Evolutionary conservation across 805 yeast genomes (phyloP).

Genomic region (Barnettozyma californica): DNA sequence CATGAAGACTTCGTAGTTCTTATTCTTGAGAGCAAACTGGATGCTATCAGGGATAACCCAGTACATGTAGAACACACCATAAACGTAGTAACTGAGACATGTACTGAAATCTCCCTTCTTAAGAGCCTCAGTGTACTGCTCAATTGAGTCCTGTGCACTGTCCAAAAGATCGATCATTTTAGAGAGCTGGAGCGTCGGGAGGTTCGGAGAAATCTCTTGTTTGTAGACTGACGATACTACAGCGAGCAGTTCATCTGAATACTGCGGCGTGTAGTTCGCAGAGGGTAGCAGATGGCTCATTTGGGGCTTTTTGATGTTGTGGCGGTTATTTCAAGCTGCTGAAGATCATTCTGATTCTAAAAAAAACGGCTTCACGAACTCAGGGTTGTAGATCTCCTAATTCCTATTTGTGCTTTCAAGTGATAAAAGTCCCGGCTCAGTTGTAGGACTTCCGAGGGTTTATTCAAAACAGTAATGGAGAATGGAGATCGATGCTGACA

Average conservation of each 20-base stretch:
- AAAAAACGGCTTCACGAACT: neutral
- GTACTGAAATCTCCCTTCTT: slow-evolving; percentile 19
- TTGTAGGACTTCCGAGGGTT: neutral
- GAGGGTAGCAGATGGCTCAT: slow-evolving; percentile 7
- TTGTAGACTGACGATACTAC: slow-evolving; percentile 28
- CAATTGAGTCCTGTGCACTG: slow-evolving; percentile 31
- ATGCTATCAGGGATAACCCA: slow-evolving; percentile 35
- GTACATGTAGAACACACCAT: slow-evolving; percentile 33
- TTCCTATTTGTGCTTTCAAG: neutral
- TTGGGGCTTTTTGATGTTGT: neutral
- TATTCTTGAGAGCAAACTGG: slow-evolving; percentile 36
- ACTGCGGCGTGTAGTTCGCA: slow-evolving; percentile 32
- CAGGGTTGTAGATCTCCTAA: neutral
- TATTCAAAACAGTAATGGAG: too few species aligned
- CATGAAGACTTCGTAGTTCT: slow-evolving; percentile 32
- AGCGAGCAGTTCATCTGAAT: slow-evolving; percentile 32
- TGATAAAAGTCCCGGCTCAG: neutral
- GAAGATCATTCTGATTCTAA: neutral
- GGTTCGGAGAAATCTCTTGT: slow-evolving; percentile 28
- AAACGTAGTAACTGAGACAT: slow-evolving; percentile 30
- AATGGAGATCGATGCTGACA: too few species aligned
- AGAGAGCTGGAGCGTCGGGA: slow-evolving; percentile 29
- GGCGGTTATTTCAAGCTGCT: neutral
- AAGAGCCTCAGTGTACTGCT: slow-evolving; percentile 25
- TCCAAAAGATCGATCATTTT: slow-evolving; percentile 34